phyloP scores from a whole-genome alignment of 257 asterid genomes.

The Prunella vulgaris region DNA sequence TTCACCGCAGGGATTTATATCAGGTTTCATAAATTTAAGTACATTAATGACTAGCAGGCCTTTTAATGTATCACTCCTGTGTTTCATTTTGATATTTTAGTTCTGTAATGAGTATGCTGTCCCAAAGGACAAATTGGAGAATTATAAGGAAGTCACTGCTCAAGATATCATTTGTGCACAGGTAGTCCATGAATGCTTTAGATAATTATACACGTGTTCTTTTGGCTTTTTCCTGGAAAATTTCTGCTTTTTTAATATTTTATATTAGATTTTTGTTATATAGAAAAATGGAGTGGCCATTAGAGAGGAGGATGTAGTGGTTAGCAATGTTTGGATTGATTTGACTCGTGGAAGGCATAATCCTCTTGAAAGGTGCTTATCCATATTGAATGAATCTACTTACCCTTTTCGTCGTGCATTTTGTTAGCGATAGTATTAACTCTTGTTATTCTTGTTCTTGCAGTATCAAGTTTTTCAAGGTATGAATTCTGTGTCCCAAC shows the following conservation, averaged over 20 bases:
- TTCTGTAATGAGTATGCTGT: slow-evolving; percentile 91
- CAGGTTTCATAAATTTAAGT: slow-evolving; percentile 43
- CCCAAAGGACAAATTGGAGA: slow-evolving; percentile 71
- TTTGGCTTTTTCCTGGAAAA: slow-evolving; percentile 11
- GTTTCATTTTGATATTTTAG: slow-evolving; percentile 37
- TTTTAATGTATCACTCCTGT: neutral
- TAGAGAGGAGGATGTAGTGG: slow-evolving; percentile 77
- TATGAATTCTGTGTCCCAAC: slow-evolving; percentile 23
- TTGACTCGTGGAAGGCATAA: slow-evolving; percentile 76
- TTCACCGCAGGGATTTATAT: slow-evolving; percentile 81
- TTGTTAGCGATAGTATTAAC: slow-evolving; percentile 5
- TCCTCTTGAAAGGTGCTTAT: slow-evolving; percentile 80
- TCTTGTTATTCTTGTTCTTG: slow-evolving; percentile 23
- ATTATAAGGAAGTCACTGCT: slow-evolving; percentile 77
- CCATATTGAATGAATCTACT: slow-evolving; percentile 2
- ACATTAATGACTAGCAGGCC: neutral
- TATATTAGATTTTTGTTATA: slow-evolving; percentile 9
- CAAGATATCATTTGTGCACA: slow-evolving; percentile 88
- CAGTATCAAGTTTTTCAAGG: slow-evolving; percentile 95
- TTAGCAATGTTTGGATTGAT: slow-evolving; percentile 81
- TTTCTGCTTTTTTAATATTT: neutral
- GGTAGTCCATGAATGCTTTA: slow-evolving; percentile 36
- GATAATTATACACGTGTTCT: neutral
- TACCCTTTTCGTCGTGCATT: neutral
- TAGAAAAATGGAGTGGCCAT: slow-evolving; percentile 55